Evolutionary conservation across 202 grass and related monocot species (phyloP), one percentile per base, ranked within the genome.

Genomic region (Brachypodium distachyon): DNA sequence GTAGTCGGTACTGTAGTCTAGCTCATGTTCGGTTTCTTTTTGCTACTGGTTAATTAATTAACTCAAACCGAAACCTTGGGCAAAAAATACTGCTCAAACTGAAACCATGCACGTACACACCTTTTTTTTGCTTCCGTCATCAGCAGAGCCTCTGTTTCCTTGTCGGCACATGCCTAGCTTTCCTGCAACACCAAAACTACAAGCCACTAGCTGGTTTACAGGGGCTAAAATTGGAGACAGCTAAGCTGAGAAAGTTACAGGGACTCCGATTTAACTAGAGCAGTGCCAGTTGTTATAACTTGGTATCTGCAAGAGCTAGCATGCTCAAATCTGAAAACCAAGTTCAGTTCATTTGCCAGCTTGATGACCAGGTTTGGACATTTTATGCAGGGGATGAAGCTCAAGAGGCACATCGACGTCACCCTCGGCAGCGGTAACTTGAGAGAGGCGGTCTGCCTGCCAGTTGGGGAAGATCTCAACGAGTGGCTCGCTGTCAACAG

Each of bases 401-500:
- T 92, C 33, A 85, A 88, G 73, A 83, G 67, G 81, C 89, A 98
- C 76, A 92, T 98, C 37, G 89, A 95, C 65, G 85, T 89, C 55
- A 98, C 96, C 25, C 53, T 98, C 3, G 91, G 91, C 47, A 95
- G 80, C 22, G 91, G 91, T 12, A 92, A 85, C 81, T 47, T 98
- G 41, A 84, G 85, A 42, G 96, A 98, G 65, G 91, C 85, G n/a
- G 91, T 98, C 1, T 83, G 89, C 37, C 67, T 98, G 59, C 96
- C 96, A 8, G 50, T 89, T 36, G 96, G 96, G 69, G 96, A 95
- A 58, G 91, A 98, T 68, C 48, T 87, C 0, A 95, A 98, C 47
- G 96, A 95, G 75, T 98, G 96, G 91, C 80, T 98, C 3, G 89
- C 96, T 13, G 87, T 98, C 74, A 98, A 98, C 59, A 90, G 96